Evolutionary conservation across 2,329 filamentous ascomycete species (phyloP).

Genomic region (Pyrenochaeta sp.): DNA sequence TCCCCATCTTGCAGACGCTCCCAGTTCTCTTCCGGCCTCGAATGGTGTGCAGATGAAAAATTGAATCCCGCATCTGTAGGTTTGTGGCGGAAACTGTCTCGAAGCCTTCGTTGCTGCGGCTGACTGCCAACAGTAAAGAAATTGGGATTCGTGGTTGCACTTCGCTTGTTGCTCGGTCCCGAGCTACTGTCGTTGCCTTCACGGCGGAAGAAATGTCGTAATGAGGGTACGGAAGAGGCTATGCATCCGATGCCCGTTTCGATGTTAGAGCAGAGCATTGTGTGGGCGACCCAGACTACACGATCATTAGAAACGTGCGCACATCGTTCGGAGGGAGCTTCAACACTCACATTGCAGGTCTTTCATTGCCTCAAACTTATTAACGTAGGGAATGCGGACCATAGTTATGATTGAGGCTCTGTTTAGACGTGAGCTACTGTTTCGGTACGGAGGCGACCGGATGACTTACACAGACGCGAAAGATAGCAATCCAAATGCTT

Average conservation of each 20-base stretch:
- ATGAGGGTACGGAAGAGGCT: constrained; percentile 26
- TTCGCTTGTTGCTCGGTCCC: constrained; percentile 12
- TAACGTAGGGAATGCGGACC: constrained; percentile 31
- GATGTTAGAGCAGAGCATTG: constrained; percentile 32
- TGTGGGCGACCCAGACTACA: constrained; percentile 32
- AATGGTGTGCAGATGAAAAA: constrained; percentile 19
- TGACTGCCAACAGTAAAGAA: constrained; percentile 13
- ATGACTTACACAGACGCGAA: constrained; percentile 27
- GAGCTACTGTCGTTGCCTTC: constrained; percentile 16
- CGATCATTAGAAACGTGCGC: not conserved
- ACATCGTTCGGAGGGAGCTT: not conserved
- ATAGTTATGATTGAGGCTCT: constrained; percentile 26
- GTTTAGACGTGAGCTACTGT: not conserved
- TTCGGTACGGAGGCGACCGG: no score
- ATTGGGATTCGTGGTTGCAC: not conserved
- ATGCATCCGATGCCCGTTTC: constrained; percentile 35
- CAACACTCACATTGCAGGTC: constrained; percentile 24
- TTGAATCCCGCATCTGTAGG: constrained; percentile 23
- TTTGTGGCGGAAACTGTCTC: not conserved
- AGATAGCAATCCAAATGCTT: constrained; percentile 30
- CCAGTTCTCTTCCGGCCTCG: constrained; percentile 23
- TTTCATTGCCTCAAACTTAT: constrained; percentile 23
- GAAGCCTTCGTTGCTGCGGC: not conserved
- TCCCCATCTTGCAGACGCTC: constrained; percentile 25
- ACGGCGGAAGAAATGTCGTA: constrained; percentile 24